These are phyloP conservation scores for Glycyrrhiza uralensis DNA, from an alignment of 306 rosid species.

Conservation along the genomic window DNA sequence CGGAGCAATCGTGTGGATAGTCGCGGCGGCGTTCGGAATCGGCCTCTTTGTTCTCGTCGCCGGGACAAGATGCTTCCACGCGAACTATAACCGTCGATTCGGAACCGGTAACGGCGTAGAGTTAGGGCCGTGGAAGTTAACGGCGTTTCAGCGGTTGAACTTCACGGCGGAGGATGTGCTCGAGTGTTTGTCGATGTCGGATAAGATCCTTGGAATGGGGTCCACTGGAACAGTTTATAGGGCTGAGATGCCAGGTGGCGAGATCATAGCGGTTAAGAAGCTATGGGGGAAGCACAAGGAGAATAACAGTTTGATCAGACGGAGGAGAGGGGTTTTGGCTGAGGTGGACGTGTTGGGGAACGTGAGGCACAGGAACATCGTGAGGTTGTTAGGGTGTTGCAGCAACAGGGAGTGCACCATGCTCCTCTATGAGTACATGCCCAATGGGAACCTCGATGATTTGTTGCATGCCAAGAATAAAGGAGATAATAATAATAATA, in stretches of 20 bases:
- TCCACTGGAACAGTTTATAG: slow-evolving; percentile 80
- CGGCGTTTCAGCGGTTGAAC: slow-evolving; percentile 83
- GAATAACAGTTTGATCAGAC: slow-evolving; percentile 49
- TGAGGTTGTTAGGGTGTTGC: slow-evolving; percentile 91
- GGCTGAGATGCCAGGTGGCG: slow-evolving; percentile 94
- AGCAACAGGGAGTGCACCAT: slow-evolving; percentile 81
- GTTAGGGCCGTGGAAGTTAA: slow-evolving; percentile 79
- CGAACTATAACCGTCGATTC: slow-evolving; percentile 53
- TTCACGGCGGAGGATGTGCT: slow-evolving; percentile 89
- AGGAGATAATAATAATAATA: slow-evolving; percentile 51
- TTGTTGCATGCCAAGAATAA: slow-evolving; percentile 69
- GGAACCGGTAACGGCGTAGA: slow-evolving; percentile 24
- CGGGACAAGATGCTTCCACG: slow-evolving; percentile 81
- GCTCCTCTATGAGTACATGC: slow-evolving; percentile 95
- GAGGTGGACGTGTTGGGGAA: slow-evolving; percentile 93
- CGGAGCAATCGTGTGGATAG: slow-evolving; percentile 83
- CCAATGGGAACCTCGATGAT: slow-evolving; percentile 82
- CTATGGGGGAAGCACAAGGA: slow-evolving; percentile 82
- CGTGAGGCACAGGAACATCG: slow-evolving; percentile 96
- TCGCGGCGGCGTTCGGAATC: slow-evolving; percentile 87
- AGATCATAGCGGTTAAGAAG: slow-evolving; percentile 85
- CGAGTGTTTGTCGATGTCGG: slow-evolving; percentile 68
- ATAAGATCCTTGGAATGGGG: slow-evolving; percentile 86
- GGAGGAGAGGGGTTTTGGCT: slow-evolving; percentile 85
- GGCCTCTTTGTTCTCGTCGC: slow-evolving; percentile 79